Percentiles rank a stretch among this genome's conserved stretches.
phyloP scores from a whole-genome alignment of 2,329 filamentous ascomycete genomes.

The Lasiodiplodia sp. region DNA sequence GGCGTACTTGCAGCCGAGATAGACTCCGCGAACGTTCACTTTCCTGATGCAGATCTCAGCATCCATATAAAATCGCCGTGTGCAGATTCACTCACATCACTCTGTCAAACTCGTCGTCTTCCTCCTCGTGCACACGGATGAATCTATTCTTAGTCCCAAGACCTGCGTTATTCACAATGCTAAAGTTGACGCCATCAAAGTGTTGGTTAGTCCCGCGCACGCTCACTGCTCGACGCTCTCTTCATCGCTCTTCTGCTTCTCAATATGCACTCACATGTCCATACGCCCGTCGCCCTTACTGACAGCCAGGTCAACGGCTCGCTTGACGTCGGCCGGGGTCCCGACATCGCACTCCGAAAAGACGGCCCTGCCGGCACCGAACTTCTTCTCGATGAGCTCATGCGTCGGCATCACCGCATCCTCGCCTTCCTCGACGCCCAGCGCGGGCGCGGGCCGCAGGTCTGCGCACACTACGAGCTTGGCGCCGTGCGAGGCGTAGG shows the following conservation, averaged over 20 bases:
- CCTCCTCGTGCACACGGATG: constrained; percentile 16
- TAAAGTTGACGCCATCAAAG: not conserved
- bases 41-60: constrained; percentile 33
- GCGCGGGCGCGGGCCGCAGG: constrained; percentile 20
- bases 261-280: constrained; percentile 37
- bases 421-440: not conserved
- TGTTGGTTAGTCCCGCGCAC: not conserved
- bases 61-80: too few relatives aligned
- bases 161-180: constrained; percentile 47
- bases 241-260: not conserved
- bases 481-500: constrained; percentile 32
- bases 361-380: constrained; percentile 26
- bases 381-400: constrained; percentile 31
- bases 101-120: constrained; percentile 20
- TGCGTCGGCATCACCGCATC: constrained; percentile 18
- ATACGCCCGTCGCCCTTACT: constrained; percentile 40
- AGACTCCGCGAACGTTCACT: constrained; percentile 48
- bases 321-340: constrained; percentile 32
- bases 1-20: constrained; percentile 50
- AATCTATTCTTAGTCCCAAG: constrained; percentile 39
- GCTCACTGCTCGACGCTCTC: not conserved
- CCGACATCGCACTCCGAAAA: constrained; percentile 41
- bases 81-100: not conserved
- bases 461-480: constrained; percentile 35
- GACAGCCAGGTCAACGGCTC: constrained; percentile 38